Evolutionary conservation across 305 asterid species (phyloP), one percentile per base, ranked within the genome.

Genomic region (Solanum hybrid): DNA sequence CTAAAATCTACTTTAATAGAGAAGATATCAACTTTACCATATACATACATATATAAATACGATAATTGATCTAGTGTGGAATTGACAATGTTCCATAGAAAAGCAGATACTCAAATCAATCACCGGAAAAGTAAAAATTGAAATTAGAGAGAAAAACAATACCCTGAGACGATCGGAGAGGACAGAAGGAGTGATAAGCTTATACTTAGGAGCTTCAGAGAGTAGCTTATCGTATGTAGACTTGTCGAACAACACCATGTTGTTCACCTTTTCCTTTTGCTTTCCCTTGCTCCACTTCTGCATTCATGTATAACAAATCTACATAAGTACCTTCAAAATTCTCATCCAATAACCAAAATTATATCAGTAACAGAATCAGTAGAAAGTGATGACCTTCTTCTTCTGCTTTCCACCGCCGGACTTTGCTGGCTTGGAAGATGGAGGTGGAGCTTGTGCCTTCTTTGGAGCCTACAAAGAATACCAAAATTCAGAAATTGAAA

Each of bases 371-470:
- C 2, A 16, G 12, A 7, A 80, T 10, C 14, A 76, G 26, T 16
- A 76, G 26, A 35, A 78, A 22, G 5, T 2, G 37, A 29, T 46
- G 91, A 96, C 98, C 98, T 96, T 96, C 96, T 96, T 96, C 94
- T 96, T 96, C 92, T 96, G 99, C 91, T 96, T 96, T 51, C 98
- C 99, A 34, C 99, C 98, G 5, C 96, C 98, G 60, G 99, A 94
- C 90, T 96, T 96, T 31, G 97, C 97, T 32, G 99, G 98, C 94
- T 96, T 96, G 37, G 99, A 94, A 4, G 98, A 94, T 69, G 98
- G 96, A 11, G 98, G 98, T 11, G 98, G 97, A 84, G 95, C 98
- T 92, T 96, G 94, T 1, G 93, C 98, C 92, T 95, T 96, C 95
- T 96, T 96, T 85, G 99, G 98, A 86, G 99, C 99, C 99, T 95